Conservation (phyloP, 2,329 filamentous ascomycete species). For the Tricladium varicosporioides region DNA sequence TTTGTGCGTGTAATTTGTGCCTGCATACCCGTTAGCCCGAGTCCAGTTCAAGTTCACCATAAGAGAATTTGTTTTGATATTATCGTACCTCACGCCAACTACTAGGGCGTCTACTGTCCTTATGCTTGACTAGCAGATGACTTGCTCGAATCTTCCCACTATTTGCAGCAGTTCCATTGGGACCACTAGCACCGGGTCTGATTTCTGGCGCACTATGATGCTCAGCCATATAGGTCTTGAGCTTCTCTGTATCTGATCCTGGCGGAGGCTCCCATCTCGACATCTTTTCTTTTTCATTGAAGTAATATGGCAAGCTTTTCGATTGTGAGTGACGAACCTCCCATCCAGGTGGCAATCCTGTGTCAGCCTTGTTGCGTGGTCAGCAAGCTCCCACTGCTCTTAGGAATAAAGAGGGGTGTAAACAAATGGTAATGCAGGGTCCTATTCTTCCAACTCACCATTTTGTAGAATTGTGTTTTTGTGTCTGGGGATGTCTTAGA, state of each 20-base stretch:
- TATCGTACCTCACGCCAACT: constrained; percentile 78
- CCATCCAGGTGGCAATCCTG: constrained; percentile 83
- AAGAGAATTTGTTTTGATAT: neutral
- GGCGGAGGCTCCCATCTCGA: constrained; percentile 93
- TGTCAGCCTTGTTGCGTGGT: constrained; percentile 54
- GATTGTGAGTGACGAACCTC: constrained; percentile 97
- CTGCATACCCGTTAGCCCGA: constrained; percentile 32
- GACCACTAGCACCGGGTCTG: constrained; percentile 35
- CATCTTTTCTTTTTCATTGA: constrained; percentile 81
- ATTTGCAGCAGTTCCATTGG: constrained; percentile 36
- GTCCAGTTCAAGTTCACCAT: neutral
- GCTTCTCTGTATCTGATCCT: constrained; percentile 84
- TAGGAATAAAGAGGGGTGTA: constrained; percentile 8
- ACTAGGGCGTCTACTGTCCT: constrained; percentile 79
- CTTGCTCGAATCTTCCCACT: constrained; percentile 90
- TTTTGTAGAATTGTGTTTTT: constrained; percentile 20
- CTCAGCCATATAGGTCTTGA: constrained; percentile 90
- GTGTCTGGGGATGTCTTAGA: constrained; percentile 1
- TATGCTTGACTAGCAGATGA: constrained; percentile 92
- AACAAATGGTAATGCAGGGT: constrained; percentile 16
- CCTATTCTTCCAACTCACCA: constrained; percentile 14
- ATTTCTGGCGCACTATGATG: constrained; percentile 67
- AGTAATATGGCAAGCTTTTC: constrained; percentile 99
- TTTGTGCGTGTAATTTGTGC: constrained; percentile 83
- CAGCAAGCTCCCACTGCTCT: constrained; percentile 12